Conservation (phyloP, 106 monocot species). For the Posidonia australis region DNA sequence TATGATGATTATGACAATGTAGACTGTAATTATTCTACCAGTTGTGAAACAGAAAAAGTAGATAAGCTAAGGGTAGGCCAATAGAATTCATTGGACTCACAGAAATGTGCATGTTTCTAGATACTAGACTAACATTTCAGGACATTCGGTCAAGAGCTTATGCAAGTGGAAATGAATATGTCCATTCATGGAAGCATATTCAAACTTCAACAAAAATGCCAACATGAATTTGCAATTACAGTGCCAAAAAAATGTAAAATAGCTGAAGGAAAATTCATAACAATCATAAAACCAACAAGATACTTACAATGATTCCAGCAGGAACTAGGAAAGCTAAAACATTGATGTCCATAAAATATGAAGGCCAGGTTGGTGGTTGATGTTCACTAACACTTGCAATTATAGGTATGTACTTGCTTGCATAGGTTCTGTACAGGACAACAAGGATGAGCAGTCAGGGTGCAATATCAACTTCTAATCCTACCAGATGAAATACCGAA, state of each 20-base stretch:
- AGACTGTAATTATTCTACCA: too few species aligned
- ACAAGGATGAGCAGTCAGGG: neutral
- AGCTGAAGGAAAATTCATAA: neutral
- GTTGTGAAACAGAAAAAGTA: too few species aligned
- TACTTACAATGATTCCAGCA: slow-evolving; percentile 90
- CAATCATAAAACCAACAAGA: neutral
- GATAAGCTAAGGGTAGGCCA: too few species aligned
- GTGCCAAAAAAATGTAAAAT: neutral
- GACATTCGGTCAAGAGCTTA: too few species aligned
- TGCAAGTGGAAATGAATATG: too few species aligned
- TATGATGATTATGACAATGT: too few species aligned
- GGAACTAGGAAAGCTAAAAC: slow-evolving; percentile 94
- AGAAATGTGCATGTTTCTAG: too few species aligned
- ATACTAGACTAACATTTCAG: too few species aligned
- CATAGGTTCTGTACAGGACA: slow-evolving; percentile 68
- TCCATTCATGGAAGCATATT: too few species aligned
- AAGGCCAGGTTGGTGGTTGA: slow-evolving; percentile 98
- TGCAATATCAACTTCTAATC: neutral
- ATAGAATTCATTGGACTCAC: too few species aligned
- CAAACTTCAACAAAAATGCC: too few species aligned
- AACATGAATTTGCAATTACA: too few species aligned
- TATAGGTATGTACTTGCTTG: slow-evolving; percentile 99
- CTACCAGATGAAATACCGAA: neutral
- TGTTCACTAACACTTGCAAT: slow-evolving; percentile 99
- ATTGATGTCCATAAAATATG: slow-evolving; percentile 99